Percentiles rank a stretch among this genome's conserved stretches.
These are phyloP conservation scores for Malus hybrid DNA, from an alignment of 331 rosid species.

Conservation along the genomic window DNA sequence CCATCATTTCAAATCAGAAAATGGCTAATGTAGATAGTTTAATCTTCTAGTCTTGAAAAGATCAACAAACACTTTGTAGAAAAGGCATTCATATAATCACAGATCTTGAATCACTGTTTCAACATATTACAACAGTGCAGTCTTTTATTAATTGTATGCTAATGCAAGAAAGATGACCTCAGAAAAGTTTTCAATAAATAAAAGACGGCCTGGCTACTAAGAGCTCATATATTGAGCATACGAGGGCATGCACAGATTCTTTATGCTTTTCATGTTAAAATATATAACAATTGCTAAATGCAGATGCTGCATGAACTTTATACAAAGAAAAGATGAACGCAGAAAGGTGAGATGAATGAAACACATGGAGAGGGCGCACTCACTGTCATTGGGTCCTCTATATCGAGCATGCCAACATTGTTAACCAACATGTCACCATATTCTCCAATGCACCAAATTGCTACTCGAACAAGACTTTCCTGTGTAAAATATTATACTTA, in stretches of 20 bases:
- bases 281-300: neutral
- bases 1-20: neutral
- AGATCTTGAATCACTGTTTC: neutral
- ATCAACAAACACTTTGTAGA: neutral
- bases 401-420: conserved; percentile 72
- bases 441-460: conserved; percentile 99
- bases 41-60: neutral
- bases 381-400: conserved; percentile 86
- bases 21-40: neutral
- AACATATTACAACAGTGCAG: neutral
- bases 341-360: neutral
- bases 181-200: neutral
- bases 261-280: neutral
- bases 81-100: neutral
- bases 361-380: conserved; percentile 28
- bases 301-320: neutral
- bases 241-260: neutral
- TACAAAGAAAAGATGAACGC: conserved; percentile 3
- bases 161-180: neutral
- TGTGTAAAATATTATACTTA: conserved; percentile 27
- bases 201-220: neutral
- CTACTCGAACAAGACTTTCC: conserved; percentile 96
- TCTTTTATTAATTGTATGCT: neutral
- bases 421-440: conserved; percentile 88
- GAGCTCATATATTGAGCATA: neutral